Conservation (phyloP, 1,139 yeast species). For the Candida labiduridarum region DNA sequence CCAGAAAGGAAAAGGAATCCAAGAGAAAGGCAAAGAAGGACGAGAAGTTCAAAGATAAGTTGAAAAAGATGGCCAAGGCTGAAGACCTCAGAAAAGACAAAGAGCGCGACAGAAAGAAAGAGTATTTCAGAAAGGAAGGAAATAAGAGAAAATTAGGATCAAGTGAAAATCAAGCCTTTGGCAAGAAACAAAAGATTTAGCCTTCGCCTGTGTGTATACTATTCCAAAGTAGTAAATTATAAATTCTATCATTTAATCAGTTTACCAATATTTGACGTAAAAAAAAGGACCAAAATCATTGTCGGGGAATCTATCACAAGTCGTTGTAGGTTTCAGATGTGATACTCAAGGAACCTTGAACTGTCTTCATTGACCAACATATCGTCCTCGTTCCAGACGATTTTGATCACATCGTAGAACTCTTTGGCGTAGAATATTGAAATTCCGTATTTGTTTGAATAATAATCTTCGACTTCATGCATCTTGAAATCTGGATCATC, state of each 20-base stretch:
- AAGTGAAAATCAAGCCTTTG: conserved; percentile 42
- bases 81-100: conserved; percentile 74
- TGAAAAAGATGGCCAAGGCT: conserved; percentile 72
- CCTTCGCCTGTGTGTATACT: not conserved
- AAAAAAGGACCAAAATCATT: too few species aligned
- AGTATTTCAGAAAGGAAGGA: conserved; percentile 74
- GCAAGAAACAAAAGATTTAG: conserved; percentile 28
- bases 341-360: conserved; percentile 40
- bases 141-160: conserved; percentile 60
- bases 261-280: too few species aligned
- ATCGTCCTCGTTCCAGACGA: conserved; percentile 64
- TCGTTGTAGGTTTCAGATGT: conserved; percentile 22
- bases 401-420: conserved; percentile 72
- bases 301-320: too few species aligned
- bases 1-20: conserved; percentile 82
- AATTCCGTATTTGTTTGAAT: conserved; percentile 55
- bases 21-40: conserved; percentile 76
- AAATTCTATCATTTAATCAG: too few species aligned
- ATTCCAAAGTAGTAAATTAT: too few species aligned
- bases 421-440: conserved; percentile 68
- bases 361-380: conserved; percentile 34
- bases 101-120: conserved; percentile 84
- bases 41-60: conserved; percentile 73
- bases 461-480: conserved; percentile 50
- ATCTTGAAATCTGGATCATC: conserved; percentile 30